Percentiles rank a stretch among this genome's conserved stretches.
phyloP scores from a whole-genome alignment of 2,329 filamentous ascomycete species.

The Nigrograna mackinnonii region DNA sequence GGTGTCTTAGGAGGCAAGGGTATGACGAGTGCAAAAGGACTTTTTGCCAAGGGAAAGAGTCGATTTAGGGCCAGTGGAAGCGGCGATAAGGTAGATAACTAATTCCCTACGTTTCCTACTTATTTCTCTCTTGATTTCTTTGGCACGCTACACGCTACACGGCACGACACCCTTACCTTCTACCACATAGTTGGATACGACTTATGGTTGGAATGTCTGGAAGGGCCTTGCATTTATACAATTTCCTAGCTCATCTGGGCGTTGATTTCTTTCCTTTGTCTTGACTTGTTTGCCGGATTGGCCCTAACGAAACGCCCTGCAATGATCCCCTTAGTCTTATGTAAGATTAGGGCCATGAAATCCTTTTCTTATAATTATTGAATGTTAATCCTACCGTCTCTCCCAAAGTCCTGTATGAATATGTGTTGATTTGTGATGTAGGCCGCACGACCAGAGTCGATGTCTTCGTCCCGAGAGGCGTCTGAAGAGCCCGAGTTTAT shows the following conservation, averaged over 20 bases:
- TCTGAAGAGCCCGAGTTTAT: constrained; percentile 34
- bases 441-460: constrained; percentile 27
- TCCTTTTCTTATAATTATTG: constrained; percentile 25
- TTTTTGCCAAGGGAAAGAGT: constrained; percentile 88
- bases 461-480: constrained; percentile 30
- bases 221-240: no score
- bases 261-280: not conserved
- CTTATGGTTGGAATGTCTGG: constrained; percentile 19
- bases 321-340: constrained; percentile 11
- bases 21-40: constrained; percentile 82
- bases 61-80: constrained; percentile 70
- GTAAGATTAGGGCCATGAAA: constrained; percentile 23
- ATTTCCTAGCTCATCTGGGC: no score
- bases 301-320: constrained; percentile 21
- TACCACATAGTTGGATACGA: constrained; percentile 11
- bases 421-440: constrained; percentile 41
- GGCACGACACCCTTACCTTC: constrained; percentile 9
- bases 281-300: constrained; percentile 5
- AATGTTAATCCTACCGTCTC: constrained; percentile 25
- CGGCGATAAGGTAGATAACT: constrained; percentile 84
- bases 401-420: constrained; percentile 14
- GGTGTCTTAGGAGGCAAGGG: constrained; percentile 71
- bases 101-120: constrained; percentile 52
- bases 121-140: constrained; percentile 14
- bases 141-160: constrained; percentile 11